Evolutionary conservation across 345 rosid genomes (phyloP), one percentile per base, ranked within the genome.

Genomic region (Hibiscus tridactylites): DNA sequence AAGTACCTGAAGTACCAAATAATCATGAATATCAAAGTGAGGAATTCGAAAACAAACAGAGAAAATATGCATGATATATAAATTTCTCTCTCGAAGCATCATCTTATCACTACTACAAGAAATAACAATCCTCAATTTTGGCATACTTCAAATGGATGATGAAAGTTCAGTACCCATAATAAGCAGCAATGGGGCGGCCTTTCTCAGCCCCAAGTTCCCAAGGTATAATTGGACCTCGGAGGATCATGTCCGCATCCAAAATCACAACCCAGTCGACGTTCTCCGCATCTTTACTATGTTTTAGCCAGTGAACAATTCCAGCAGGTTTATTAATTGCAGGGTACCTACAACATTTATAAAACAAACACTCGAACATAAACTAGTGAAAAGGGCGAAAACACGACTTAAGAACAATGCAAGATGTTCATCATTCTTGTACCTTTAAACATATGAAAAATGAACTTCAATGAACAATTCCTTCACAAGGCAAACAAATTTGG

Each of bases 291-390:
- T 90, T 83, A 79, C 96, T 90, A 80, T 95, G 91, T 74, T 89
- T 82, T 70, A 95, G 91, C 98, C 99, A 95, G 85, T 95, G 86
- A 56, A 86, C 87, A 70, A 95, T 79, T 79, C 97, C 99, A 33
- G 94, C 98, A 19, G 99, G 99, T 81, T 95, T 92, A 80, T 92
- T 95, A 73, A 95, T 92, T 35, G 98, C 98, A 53, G 99, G 98
- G 78, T 95, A 92, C 99, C 99, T 90, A 73, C 78, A 73, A 56
- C 71, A 57, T 17, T 61, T 35, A 6, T 31, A 28, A 19, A 59
- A 68, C 6, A 9, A 44, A 44, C 37, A 3, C 28, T 11, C 52
- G 39, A 1, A 33, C 17, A 1, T 1, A 19, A 53, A 69, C 12
- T 50, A 7, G 21, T 1, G 37, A 37, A 39, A 65, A 37, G 24